phyloP scores from a whole-genome alignment of 1,139 yeast genomes.

The Scheffersomyces quercinus region DNA sequence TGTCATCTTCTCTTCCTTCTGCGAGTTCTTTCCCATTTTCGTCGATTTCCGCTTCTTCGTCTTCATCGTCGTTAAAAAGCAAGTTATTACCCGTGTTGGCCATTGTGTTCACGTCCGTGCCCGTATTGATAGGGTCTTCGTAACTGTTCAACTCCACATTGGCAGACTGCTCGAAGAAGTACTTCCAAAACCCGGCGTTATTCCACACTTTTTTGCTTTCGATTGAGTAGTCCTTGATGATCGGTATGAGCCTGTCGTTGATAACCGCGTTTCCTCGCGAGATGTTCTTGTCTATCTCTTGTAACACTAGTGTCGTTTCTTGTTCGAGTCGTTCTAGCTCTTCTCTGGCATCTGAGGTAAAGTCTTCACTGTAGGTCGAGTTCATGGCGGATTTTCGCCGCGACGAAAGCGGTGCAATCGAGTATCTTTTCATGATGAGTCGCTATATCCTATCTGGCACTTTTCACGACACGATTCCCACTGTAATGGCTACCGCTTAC shows the following conservation, averaged over 20 bases:
- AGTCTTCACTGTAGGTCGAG: constrained; percentile 13
- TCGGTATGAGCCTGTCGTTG: constrained; percentile 61
- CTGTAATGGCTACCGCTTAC: too few species aligned
- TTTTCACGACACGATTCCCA: too few species aligned
- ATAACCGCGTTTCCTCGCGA: constrained; percentile 64
- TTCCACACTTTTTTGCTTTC: constrained; percentile 60
- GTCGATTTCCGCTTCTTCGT: constrained; percentile 15
- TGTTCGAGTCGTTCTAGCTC: constrained; percentile 79
- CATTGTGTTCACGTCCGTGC: constrained; percentile 17
- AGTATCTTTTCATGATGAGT: constrained; percentile 36
- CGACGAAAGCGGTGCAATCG: constrained; percentile 42
- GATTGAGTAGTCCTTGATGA: constrained; percentile 56
- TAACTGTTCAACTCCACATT: constrained; percentile 62
- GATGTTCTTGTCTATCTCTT: constrained; percentile 74
- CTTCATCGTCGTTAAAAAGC: constrained; percentile 7
- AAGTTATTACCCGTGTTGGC: constrained; percentile 14
- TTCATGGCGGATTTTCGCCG: constrained; percentile 34
- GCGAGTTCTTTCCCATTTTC: constrained; percentile 1
- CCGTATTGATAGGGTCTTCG: constrained; percentile 45
- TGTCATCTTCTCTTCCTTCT: not conserved
- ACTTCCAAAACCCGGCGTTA: constrained; percentile 71
- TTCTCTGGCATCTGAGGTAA: constrained; percentile 33
- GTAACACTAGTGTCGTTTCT: constrained; percentile 74
- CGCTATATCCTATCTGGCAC: too few species aligned
- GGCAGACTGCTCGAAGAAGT: constrained; percentile 73